A percentile compares a stretch with the other conserved stretches of the same genome.
These are phyloP conservation scores for Hydrangea macrophylla DNA, from an alignment of 148 eudicot genomes.

Conservation along the genomic window DNA sequence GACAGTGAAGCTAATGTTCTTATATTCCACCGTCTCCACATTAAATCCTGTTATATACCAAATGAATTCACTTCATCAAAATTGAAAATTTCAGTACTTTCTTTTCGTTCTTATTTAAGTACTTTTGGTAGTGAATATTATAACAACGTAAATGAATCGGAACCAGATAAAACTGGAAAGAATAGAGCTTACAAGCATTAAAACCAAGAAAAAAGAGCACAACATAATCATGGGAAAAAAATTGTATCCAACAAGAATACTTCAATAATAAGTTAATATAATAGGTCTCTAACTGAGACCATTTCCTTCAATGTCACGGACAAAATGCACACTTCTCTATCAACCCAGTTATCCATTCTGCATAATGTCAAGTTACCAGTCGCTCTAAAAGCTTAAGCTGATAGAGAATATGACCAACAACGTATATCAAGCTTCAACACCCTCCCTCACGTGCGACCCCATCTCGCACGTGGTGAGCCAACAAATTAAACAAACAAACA, in stretches of 20 bases:
- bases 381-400: too few species aligned
- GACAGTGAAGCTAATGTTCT: constrained; percentile 62
- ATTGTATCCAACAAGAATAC: neutral
- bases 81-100: neutral
- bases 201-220: neutral
- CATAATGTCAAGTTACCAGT: too few species aligned
- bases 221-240: neutral
- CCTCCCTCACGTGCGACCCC: too few species aligned
- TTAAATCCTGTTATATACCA: constrained; percentile 38
- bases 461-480: too few species aligned
- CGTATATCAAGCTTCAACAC: too few species aligned
- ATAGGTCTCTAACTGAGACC: neutral
- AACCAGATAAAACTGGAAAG: neutral
- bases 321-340: neutral
- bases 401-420: too few species aligned
- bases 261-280: neutral
- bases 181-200: neutral
- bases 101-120: neutral
- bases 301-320: neutral
- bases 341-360: neutral
- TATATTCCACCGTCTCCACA: constrained; percentile 60
- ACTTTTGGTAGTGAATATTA: neutral
- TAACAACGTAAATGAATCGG: neutral
- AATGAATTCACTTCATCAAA: neutral
- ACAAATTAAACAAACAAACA: too few species aligned